These are phyloP conservation scores for Ceratocystis cacaofunesta DNA, from an alignment of 2,329 filamentous ascomycete genomes.

Conservation along the genomic window DNA sequence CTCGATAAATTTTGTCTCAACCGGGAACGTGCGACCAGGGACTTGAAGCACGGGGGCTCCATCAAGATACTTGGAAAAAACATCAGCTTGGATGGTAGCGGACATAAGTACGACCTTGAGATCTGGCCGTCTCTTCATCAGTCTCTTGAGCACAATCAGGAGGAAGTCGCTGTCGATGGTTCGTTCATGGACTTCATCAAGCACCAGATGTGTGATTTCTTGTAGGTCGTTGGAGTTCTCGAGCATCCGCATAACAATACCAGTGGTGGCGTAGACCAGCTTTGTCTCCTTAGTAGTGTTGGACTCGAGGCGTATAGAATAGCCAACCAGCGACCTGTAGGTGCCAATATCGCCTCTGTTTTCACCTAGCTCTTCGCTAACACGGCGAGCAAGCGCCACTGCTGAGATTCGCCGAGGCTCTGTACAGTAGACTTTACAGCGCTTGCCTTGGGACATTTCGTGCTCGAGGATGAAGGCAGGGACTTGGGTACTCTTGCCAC, in stretches of 20 bases:
- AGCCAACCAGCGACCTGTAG: constrained; percentile 70
- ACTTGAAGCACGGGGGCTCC: constrained; percentile 78
- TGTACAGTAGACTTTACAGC: constrained; percentile 89
- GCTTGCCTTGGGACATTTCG: constrained; percentile 61
- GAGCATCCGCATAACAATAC: constrained; percentile 96
- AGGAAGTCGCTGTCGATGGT: constrained; percentile 95
- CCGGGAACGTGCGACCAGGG: constrained; percentile 85
- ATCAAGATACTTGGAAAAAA: constrained; percentile 77
- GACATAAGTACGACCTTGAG: constrained; percentile 95
- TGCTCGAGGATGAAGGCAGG: constrained; percentile 86
- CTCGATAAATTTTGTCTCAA: constrained; percentile 75
- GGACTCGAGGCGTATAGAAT: constrained; percentile 83
- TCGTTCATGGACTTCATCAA: constrained; percentile 96
- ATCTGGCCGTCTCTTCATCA: constrained; percentile 61
- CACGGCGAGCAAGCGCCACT: constrained; percentile 79
- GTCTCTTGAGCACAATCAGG: constrained; percentile 74
- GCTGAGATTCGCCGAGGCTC: constrained; percentile 92
- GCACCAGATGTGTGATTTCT: constrained; percentile 82
- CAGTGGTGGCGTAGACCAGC: constrained; percentile 74
- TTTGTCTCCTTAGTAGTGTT: constrained; percentile 70
- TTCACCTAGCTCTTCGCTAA: constrained; percentile 90
- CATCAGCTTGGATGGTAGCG: constrained; percentile 83
- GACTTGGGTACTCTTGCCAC: constrained; percentile 95
- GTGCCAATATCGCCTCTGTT: constrained; percentile 69
- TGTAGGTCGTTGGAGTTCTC: constrained; percentile 74